Evolutionary conservation across 148 eudicot species (phyloP).

Genomic region (Diospyros kaki): DNA sequence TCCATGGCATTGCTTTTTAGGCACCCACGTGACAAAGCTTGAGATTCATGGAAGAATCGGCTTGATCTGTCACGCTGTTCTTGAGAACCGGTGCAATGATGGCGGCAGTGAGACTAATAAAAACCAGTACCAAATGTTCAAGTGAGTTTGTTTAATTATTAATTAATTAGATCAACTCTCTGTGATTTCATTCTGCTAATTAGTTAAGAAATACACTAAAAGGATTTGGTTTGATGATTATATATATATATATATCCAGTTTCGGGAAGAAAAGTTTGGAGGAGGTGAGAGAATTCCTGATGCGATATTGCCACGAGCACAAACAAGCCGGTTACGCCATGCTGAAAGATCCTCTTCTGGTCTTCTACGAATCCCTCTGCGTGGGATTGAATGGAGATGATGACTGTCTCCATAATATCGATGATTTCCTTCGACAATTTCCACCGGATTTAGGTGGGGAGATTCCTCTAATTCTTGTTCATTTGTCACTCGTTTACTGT

Average conservation of each 20-base stretch:
- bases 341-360: conserved; percentile 44
- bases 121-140: conserved; percentile 31
- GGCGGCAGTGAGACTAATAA: background rate
- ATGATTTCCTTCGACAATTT: conserved; percentile 18
- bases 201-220: background rate
- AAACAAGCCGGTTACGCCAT: conserved; percentile 35
- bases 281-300: conserved; percentile 34
- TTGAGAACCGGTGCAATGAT: conserved; percentile 16
- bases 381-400: conserved; percentile 29
- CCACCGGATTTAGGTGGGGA: conserved; percentile 16
- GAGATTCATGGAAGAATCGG: conserved; percentile 70
- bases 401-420: background rate
- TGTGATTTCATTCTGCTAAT: background rate
- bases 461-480: background rate
- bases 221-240: background rate
- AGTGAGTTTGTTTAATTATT: conserved; percentile 35
- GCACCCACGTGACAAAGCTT: conserved; percentile 33
- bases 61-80: conserved; percentile 43
- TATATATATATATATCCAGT: conserved; percentile 13
- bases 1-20: conserved; percentile 12
- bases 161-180: background rate
- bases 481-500: background rate
- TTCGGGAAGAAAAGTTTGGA: conserved; percentile 23
- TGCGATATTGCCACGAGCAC: conserved; percentile 32
- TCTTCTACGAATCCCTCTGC: conserved; percentile 48